A percentile compares a stretch with the other conserved stretches of the same genome.
These are phyloP conservation scores for Lycium ferocissimum DNA, from an alignment of 257 asterid species.

Conservation along the genomic window DNA sequence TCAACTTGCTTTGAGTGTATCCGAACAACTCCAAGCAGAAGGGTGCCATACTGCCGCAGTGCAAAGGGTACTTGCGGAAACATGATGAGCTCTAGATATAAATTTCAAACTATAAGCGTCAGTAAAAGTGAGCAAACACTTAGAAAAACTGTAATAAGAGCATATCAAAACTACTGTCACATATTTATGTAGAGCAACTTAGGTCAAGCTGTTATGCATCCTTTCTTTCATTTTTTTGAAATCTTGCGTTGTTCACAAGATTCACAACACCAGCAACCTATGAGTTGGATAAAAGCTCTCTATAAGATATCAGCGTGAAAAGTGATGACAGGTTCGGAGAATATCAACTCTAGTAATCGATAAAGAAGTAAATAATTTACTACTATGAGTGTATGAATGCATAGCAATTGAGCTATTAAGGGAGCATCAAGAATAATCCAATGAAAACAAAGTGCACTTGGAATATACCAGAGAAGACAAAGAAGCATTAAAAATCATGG, in stretches of 20 bases:
- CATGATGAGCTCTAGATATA: slow-evolving; percentile 67
- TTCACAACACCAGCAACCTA: neutral
- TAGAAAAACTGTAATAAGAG: neutral
- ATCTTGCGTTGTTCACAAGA: neutral
- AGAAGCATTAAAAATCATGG: neutral
- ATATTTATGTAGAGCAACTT: neutral
- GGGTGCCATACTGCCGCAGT: slow-evolving; percentile 79
- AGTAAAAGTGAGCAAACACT: neutral
- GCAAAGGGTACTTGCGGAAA: slow-evolving; percentile 76
- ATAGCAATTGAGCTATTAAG: neutral
- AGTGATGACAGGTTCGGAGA: neutral
- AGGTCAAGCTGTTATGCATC: neutral
- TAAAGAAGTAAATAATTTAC: neutral
- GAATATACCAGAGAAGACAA: neutral
- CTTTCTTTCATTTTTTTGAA: neutral
- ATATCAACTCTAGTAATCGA: neutral
- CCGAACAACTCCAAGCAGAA: slow-evolving; percentile 80
- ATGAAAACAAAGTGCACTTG: neutral
- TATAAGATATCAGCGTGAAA: neutral
- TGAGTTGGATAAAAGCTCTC: no score
- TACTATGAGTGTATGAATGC: neutral
- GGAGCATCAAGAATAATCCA: neutral
- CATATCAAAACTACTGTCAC: neutral
- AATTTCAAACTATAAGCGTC: neutral
- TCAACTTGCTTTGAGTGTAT: slow-evolving; percentile 83